Base-by-base conservation (phyloP, 2,329 filamentous ascomycete genomes). In the Colletotrichum sp. region DNA sequence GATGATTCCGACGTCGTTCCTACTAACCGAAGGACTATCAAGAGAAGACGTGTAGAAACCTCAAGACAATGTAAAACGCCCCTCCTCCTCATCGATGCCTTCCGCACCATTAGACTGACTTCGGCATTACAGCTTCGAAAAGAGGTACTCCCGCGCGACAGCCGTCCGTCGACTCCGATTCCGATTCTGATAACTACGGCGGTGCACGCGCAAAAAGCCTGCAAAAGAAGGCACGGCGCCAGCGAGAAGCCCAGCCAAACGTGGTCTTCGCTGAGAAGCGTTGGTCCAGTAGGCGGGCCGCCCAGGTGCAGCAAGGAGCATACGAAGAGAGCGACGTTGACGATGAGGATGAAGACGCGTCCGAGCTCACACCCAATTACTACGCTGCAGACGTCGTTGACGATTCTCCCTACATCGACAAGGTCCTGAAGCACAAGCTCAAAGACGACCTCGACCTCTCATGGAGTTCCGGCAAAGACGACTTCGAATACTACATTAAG, bases 401-500 rank as follows among this genome's bases (percentile, higher is more conserved):
- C 81, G 93, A 93, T 80, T 92, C 93, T 5, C 95, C 96, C 21
- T 96, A 95, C 79, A 96, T 99, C 78, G 97, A 99, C 83, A 93
- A 95, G 78, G 94, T 99, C 68, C 91, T 99, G 70, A 95, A 97
- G 78, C 96, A 98, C 84, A 93, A 94, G 65, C 87, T 95, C 48
- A 94, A 93, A 83, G 93, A 95, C 38, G 95, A 90, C 18, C 85
- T 90, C 62, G 91, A 91, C 77, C 83, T 92, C 73, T 85, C 89
- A 16, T 87, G 88, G 71, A 93, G 95, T 64, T 83, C 89, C 3
- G 88, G 85, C 28, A 89, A 90, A 79, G 91, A 96, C 69, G 95
- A 98, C 82, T 98, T 97, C 80, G 95, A 98, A 81, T 99, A 89
- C 80, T 91, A 93, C 84, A 96, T 99, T 85, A 99, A 99, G 87